These are phyloP conservation scores for Cercophora newfieldiana DNA, from an alignment of 495 filamentous ascomycete genomes.

Conservation along the genomic window DNA sequence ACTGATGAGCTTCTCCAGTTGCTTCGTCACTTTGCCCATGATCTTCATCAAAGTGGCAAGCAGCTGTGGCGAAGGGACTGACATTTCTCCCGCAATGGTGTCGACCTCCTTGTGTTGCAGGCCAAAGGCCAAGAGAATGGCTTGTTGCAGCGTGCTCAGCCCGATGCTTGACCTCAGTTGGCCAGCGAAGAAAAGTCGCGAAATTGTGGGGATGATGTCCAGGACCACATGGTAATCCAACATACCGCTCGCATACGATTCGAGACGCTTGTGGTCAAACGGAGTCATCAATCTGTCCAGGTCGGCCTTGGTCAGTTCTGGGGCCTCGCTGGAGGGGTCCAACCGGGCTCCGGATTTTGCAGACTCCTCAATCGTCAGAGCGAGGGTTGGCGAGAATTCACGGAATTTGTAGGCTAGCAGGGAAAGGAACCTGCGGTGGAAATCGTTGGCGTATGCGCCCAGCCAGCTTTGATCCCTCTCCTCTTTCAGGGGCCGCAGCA, in stretches of 20 bases:
- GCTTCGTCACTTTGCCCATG: slow-evolving; percentile 76
- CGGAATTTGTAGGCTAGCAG: slow-evolving; percentile 92
- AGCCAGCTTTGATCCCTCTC: slow-evolving; percentile 76
- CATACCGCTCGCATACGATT: slow-evolving; percentile 94
- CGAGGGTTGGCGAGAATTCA: slow-evolving; percentile 75
- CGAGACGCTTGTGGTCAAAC: slow-evolving; percentile 90
- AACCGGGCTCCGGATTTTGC: slow-evolving; percentile 71
- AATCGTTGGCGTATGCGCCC: slow-evolving; percentile 86
- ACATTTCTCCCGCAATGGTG: slow-evolving; percentile 76
- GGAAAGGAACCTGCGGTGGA: slow-evolving; percentile 84
- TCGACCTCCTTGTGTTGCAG: slow-evolving; percentile 86
- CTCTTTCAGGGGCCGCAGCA: slow-evolving; percentile 75
- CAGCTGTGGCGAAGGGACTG: slow-evolving; percentile 71
- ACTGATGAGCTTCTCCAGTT: slow-evolving; percentile 74
- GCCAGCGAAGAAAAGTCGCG: slow-evolving; percentile 79
- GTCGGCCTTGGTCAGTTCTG: slow-evolving; percentile 63
- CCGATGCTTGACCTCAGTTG: slow-evolving; percentile 64
- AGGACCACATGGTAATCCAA: slow-evolving; percentile 97
- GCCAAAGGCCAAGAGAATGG: slow-evolving; percentile 85
- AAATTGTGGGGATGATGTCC: slow-evolving; percentile 82
- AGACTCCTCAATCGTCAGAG: slow-evolving; percentile 85
- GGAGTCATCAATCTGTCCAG: slow-evolving; percentile 79
- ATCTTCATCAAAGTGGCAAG: slow-evolving; percentile 97
- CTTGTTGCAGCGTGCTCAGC: slow-evolving; percentile 74
- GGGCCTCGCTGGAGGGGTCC: slow-evolving; percentile 47